These are phyloP conservation scores for Tubosaeta sp. DNA, from an alignment of 768 basidiomycete species.

Conservation along the genomic window DNA sequence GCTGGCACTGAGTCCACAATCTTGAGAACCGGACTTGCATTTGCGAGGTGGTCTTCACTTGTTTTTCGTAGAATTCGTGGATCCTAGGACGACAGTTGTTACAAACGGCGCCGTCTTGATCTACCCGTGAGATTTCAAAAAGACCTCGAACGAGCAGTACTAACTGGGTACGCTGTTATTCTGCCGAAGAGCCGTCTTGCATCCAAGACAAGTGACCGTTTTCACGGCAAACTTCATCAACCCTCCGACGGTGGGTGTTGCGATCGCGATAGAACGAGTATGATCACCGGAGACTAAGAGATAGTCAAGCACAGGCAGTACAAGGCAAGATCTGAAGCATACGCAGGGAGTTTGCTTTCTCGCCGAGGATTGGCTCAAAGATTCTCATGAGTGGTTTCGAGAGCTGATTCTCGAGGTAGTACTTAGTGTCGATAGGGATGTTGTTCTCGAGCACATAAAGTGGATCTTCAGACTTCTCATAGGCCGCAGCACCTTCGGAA, in stretches of 20 bases:
- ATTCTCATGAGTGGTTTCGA: slow-evolving; percentile 96
- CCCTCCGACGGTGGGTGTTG: slow-evolving; percentile 93
- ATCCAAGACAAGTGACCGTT: slow-evolving; percentile 91
- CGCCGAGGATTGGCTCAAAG: slow-evolving; percentile 95
- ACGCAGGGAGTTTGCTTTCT: slow-evolving; percentile 83
- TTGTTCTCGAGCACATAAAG: slow-evolving; percentile 97
- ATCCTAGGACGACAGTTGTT: slow-evolving; percentile 85
- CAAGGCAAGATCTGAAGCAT: slow-evolving; percentile 26
- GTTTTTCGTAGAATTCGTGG: slow-evolving; percentile 91
- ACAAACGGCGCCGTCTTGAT: slow-evolving; percentile 85
- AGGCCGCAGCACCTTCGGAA: slow-evolving; percentile 83
- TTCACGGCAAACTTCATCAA: slow-evolving; percentile 99
- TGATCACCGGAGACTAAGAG: slow-evolving; percentile 88
- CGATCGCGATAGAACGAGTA: slow-evolving; percentile 91
- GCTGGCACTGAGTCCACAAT: slow-evolving; percentile 97
- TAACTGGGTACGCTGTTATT: slow-evolving; percentile 73
- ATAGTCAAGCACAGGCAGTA: slow-evolving; percentile 2
- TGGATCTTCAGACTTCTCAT: slow-evolving; percentile 98
- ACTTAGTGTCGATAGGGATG: slow-evolving; percentile 95
- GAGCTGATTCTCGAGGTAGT: slow-evolving; percentile 97
- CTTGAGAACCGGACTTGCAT: slow-evolving; percentile 90
- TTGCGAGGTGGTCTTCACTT: slow-evolving; percentile 67
- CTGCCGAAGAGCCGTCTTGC: slow-evolving; percentile 80
- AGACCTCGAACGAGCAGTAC: slow-evolving; percentile 17
- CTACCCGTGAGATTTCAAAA: slow-evolving; percentile 3